Evolutionary conservation across 805 yeast species (phyloP), one percentile per base, ranked within the genome.

Genomic region (Schizosaccharomyces japonicus): DNA sequence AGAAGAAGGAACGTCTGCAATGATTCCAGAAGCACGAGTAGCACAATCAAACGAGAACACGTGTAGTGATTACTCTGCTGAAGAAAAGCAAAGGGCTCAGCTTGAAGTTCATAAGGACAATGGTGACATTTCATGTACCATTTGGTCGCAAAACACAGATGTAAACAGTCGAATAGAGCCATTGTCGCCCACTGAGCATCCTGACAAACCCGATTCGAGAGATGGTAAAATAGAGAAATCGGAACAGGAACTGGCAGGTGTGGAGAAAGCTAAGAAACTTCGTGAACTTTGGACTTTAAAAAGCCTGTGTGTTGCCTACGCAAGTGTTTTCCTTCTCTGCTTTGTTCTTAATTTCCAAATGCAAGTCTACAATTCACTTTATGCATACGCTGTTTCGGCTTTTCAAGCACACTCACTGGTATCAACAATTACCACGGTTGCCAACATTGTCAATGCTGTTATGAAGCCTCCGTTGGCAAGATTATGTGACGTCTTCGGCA

Each of bases 401-500:
- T 62, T 61, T 49, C 10, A 49, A 7, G 40, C 55, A n/a, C 64
- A 64, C 45, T 60, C 64, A 2, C 56, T 56, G 33, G 46, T 60
- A 31, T 48, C 54, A 15, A 60, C 64, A 11, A 61, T 62, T 17
- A 45, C 45, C 7, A 58, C 61, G 29, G 52, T 61, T 48, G 56
- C 63, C 6, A 47, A 55, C 23, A 53, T 61, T 36, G 54, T 61
- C 44, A 63, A 62, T 44, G 66, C 63, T 40, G 59, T 61, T n/a
- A 48, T 59, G 47, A 49, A 53, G 21, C 52, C 52, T 13, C 53
- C 55, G 4, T 26, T 54, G 52, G 78, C 79, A 15, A 62, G 78
- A 54, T 57, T 73, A 32, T 66, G 75, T 6, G 77, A 75, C 55
- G 59, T 66, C 15, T 73, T 71, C 55, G 80, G 80, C 8, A 66